These are phyloP conservation scores for Ilyonectria sp. DNA, from an alignment of 2,329 filamentous ascomycete species.

Conservation along the genomic window DNA sequence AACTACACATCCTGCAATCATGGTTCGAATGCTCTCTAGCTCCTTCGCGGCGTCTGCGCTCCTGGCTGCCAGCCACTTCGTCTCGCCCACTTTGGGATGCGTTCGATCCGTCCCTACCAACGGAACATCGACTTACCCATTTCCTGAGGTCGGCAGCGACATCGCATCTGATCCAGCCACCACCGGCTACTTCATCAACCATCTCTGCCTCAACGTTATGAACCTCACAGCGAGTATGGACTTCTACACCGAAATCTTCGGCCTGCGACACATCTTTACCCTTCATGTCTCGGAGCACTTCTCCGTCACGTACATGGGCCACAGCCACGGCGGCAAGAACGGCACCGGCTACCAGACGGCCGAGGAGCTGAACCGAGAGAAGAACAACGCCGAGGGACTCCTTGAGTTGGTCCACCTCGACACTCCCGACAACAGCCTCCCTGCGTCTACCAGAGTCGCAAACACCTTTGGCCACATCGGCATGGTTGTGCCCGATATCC, in stretches of 20 bases:
- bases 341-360: constrained; percentile 56
- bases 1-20: not conserved
- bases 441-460: constrained; percentile 39
- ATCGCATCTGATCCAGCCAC: constrained; percentile 49
- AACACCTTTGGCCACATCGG: constrained; percentile 55
- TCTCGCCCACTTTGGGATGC: constrained; percentile 4
- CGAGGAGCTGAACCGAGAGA: constrained; percentile 51
- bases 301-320: constrained; percentile 54
- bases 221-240: constrained; percentile 50
- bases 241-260: constrained; percentile 54
- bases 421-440: constrained; percentile 37
- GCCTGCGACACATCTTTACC: constrained; percentile 55
- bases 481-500: constrained; percentile 53
- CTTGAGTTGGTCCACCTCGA: constrained; percentile 51
- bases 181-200: constrained; percentile 54
- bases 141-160: constrained; percentile 36
- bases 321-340: constrained; percentile 55
- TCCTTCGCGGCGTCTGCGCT: constrained; percentile 5
- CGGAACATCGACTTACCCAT: constrained; percentile 17
- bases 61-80: constrained; percentile 5
- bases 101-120: constrained; percentile 7
- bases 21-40: constrained; percentile 2
- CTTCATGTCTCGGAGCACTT: constrained; percentile 47
- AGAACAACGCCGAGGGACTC: constrained; percentile 53
- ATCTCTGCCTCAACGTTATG: constrained; percentile 51